Conservation (phyloP, 345 rosid species). For the Gossypium ekmanianum region DNA sequence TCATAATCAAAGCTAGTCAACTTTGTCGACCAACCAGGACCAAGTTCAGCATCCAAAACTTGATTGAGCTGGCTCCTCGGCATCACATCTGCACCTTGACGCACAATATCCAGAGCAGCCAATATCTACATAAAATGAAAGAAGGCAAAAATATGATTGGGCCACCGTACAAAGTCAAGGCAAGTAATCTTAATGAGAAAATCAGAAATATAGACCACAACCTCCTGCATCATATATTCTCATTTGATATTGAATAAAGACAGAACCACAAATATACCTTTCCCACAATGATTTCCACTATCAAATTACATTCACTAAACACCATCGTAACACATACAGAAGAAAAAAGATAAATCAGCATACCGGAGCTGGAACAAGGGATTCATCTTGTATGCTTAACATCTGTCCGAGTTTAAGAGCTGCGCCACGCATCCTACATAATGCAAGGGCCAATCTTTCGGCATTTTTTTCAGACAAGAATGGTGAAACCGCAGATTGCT, state of each 20-base stretch:
- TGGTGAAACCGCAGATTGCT: constrained; percentile 68
- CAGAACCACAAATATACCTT: neutral
- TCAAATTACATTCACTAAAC: neutral
- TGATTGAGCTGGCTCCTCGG: constrained; percentile 86
- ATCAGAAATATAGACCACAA: neutral
- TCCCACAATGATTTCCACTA: neutral
- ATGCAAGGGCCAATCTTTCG: constrained; percentile 81
- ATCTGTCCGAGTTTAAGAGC: constrained; percentile 95
- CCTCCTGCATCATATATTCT: neutral
- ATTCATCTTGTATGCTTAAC: constrained; percentile 97
- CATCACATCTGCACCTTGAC: constrained; percentile 99
- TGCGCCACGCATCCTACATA: constrained; percentile 99
- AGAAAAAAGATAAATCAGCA: constrained; percentile 1
- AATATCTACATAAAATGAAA: constrained; percentile 56
- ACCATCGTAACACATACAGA: neutral
- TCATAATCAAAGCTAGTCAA: constrained; percentile 90
- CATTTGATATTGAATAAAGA: neutral
- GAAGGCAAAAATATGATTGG: constrained; percentile 15
- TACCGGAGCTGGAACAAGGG: constrained; percentile 98
- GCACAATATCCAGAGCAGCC: constrained; percentile 92
- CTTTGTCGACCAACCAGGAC: constrained; percentile 74
- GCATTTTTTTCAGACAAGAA: constrained; percentile 81
- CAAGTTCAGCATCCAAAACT: constrained; percentile 83
- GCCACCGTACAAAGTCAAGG: neutral
- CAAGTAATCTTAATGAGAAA: neutral